phyloP scores from a whole-genome alignment of 2,329 filamentous ascomycete genomes.

The Torrubiella hemipterigena region DNA sequence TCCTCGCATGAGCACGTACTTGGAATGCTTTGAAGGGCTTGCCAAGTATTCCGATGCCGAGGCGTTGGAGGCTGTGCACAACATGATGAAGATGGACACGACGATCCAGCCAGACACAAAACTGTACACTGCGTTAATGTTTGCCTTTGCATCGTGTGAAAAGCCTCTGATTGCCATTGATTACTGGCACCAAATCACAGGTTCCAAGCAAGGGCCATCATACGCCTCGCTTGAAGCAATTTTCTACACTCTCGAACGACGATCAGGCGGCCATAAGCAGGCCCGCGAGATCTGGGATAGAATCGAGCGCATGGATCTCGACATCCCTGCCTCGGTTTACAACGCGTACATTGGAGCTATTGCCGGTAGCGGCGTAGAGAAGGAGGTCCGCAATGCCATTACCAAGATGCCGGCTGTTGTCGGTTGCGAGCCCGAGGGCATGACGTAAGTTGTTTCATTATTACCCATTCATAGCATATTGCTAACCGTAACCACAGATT shows the following conservation, averaged over 20 bases:
- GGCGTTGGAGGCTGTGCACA: slow-evolving; percentile 66
- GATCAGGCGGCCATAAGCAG: slow-evolving; percentile 42
- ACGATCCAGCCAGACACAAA: slow-evolving; percentile 63
- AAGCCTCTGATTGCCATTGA: slow-evolving; percentile 55
- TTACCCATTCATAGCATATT: neutral
- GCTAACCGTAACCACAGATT: slow-evolving; percentile 8
- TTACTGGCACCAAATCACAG: slow-evolving; percentile 77
- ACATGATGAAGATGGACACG: slow-evolving; percentile 90
- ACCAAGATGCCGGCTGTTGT: slow-evolving; percentile 54
- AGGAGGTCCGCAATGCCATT: slow-evolving; percentile 55
- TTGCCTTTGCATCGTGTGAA: slow-evolving; percentile 65
- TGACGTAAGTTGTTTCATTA: slow-evolving; percentile 49
- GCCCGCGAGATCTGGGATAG: slow-evolving; percentile 60
- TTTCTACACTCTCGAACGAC: slow-evolving; percentile 64
- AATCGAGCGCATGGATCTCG: slow-evolving; percentile 63
- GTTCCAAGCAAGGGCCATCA: slow-evolving; percentile 73
- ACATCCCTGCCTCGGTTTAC: slow-evolving; percentile 62
- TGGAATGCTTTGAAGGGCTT: slow-evolving; percentile 65
- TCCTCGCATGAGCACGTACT: slow-evolving; percentile 65
- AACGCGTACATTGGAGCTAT: slow-evolving; percentile 66
- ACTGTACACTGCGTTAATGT: slow-evolving; percentile 75
- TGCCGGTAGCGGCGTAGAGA: slow-evolving; percentile 58
- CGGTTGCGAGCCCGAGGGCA: slow-evolving; percentile 53
- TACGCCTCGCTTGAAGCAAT: slow-evolving; percentile 71
- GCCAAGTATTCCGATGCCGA: slow-evolving; percentile 41